A percentile compares a stretch with the other conserved stretches of the same genome.
Conservation (phyloP, 345 rosid species). For the Litchi chinensis region DNA sequence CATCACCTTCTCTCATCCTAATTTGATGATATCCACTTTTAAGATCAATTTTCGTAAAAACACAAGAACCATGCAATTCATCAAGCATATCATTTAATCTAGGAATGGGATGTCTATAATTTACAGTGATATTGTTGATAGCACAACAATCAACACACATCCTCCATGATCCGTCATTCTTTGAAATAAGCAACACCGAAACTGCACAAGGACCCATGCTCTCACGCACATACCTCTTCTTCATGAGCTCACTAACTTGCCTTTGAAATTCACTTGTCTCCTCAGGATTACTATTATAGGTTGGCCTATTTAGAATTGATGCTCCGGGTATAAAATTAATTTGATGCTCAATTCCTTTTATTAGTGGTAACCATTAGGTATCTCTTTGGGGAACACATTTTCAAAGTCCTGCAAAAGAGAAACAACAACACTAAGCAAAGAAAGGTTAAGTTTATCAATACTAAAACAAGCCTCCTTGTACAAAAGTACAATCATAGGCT, state of each 20-base stretch:
- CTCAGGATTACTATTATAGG: too few relatives aligned
- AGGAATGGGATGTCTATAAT: too few relatives aligned
- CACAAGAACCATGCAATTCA: background rate
- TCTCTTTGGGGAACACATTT: background rate
- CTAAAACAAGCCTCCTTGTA: too few relatives aligned
- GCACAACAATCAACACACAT: background rate
- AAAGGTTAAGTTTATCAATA: too few relatives aligned
- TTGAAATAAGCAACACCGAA: background rate
- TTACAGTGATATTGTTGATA: too few relatives aligned
- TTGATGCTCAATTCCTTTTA: background rate
- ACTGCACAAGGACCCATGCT: constrained; percentile 4
- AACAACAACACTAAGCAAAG: background rate
- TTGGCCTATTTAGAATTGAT: background rate
- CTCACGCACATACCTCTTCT: background rate
- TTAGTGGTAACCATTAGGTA: background rate
- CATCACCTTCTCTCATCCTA: constrained; percentile 9
- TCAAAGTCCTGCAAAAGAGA: background rate
- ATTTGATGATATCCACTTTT: constrained; percentile 9
- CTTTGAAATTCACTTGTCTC: too few relatives aligned
- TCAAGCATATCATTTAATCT: background rate
- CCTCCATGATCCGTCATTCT: background rate
- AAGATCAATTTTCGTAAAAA: constrained; percentile 9
- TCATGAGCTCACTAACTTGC: background rate
- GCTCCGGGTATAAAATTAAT: background rate
- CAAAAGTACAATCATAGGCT: too few relatives aligned